A percentile compares a stretch with the other conserved stretches of the same genome.
Conservation (phyloP, 1,284 basidiomycete genomes). For the Cryptococcus neoformans region DNA sequence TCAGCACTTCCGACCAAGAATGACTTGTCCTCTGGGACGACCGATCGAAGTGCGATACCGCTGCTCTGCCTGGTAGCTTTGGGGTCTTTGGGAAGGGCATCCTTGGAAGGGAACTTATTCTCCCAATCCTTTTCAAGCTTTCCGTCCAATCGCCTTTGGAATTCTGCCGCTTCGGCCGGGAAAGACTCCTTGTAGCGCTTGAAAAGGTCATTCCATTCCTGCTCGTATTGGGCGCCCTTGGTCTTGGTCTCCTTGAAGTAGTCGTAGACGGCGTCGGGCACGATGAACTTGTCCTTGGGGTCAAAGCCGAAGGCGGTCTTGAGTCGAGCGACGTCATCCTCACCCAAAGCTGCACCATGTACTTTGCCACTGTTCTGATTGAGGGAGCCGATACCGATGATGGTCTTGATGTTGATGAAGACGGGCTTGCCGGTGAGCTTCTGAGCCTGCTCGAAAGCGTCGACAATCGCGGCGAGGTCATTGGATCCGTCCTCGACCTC, state of each 20-base stretch:
- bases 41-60: conserved; percentile 28
- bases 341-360: conserved; percentile 28
- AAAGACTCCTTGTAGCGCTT: conserved; percentile 26
- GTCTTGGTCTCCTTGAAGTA: conserved; percentile 33
- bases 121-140: conserved; percentile 30
- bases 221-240: conserved; percentile 27
- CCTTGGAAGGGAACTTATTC: conserved; percentile 17
- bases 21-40: conserved; percentile 8
- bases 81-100: conserved; percentile 21
- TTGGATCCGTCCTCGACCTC: conserved; percentile 35
- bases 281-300: conserved; percentile 31
- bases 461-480: conserved; percentile 36
- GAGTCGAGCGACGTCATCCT: conserved; percentile 39
- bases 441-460: conserved; percentile 37
- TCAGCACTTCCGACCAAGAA: conserved; percentile 42
- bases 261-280: conserved; percentile 32
- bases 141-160: conserved; percentile 30
- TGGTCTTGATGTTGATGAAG: conserved; percentile 41
- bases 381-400: conserved; percentile 39
- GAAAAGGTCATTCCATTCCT: conserved; percentile 35
- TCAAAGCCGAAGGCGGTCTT: conserved; percentile 39
- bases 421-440: conserved; percentile 38
- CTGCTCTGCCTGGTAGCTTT: conserved; percentile 37
- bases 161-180: conserved; percentile 28
- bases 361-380: too few species aligned